Base-by-base conservation (phyloP, 345 rosid genomes). In the Microthlaspi erraticum region DNA sequence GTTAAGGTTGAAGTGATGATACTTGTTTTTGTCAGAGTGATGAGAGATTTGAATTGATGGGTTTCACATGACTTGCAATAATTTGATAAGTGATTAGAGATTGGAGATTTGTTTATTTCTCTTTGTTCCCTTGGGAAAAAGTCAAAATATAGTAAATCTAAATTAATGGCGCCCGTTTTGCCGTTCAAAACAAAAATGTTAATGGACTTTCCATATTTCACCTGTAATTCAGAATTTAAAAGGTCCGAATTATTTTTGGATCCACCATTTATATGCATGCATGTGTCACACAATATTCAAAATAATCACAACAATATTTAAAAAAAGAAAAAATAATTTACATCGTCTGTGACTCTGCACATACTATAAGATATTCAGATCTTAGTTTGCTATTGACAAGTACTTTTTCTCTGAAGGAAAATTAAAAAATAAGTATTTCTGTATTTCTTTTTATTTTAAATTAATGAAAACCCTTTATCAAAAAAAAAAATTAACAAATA, bases 201-300 rank as follows among this genome's bases (percentile, higher is more conserved):
- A 54, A n/a, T 52, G 41, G 76, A 54, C 64, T 33, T 63, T 45
- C 51, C 69, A 12, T 17, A 32, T 46, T 13, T 16, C 48, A 53
- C 49, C 55, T 44, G 14, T 45, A 44, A 53, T 6, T 23, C 36
- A 51, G 51, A 31, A 63, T 17, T 7, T 4, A 32, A 51, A 52
- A 16, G 18, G 31, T 41, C 54, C 18, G 1, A 52, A 72, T 64
- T 36, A 55, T 26, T 55, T 56, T 72, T 39, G 49, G 37, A 39
- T 18, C 58, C 60, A 31, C 66, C 53, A 18, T 66, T 48, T 53
- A 65, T 18, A 39, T 42, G 37, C 36, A 48, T 57, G 66, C 66
- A 73, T 57, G 72, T 73, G 72, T 58, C 39, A 73, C 66, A 9
- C 72, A 38, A 39, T 7, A 49, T 58, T 61, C 55, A 33, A 44